Conservation (phyloP, 345 rosid genomes). For the Gossypium arboreum region DNA sequence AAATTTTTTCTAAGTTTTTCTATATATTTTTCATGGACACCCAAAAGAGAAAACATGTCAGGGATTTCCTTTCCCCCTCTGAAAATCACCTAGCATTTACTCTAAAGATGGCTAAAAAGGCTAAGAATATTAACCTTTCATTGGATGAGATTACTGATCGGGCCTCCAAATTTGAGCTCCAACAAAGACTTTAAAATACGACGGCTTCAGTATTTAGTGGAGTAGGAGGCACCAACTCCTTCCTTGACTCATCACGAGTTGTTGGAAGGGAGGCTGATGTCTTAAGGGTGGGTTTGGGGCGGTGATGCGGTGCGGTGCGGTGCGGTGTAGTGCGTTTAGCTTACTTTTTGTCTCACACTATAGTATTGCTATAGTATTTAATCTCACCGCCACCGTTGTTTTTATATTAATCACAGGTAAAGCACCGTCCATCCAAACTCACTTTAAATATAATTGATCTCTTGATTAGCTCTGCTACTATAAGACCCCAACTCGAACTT, state of each 20-base stretch:
- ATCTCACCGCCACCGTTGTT: no score
- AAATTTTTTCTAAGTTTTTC: no score
- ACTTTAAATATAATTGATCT: neutral
- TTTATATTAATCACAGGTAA: no score
- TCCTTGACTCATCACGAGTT: neutral
- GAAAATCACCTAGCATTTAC: neutral
- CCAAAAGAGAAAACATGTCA: neutral
- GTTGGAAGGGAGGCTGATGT: conserved; percentile 16
- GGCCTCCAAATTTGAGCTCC: neutral
- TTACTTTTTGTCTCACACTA: no score
- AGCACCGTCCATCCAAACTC: no score
- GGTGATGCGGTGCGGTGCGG: no score
- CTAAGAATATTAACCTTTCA: neutral
- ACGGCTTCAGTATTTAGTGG: no score
- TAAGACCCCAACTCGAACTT: no score
- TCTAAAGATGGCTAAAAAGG: neutral
- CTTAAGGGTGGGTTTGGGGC: no score
- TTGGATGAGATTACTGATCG: neutral
- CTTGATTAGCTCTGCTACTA: neutral
- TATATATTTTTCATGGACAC: neutral
- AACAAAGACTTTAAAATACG: neutral
- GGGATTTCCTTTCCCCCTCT: neutral
- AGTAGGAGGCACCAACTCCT: neutral
- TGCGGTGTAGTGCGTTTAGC: no score
- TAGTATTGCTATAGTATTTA: no score